Conservation (phyloP, 2,329 filamentous ascomycete genomes). For the Hypoxylon sp. region DNA sequence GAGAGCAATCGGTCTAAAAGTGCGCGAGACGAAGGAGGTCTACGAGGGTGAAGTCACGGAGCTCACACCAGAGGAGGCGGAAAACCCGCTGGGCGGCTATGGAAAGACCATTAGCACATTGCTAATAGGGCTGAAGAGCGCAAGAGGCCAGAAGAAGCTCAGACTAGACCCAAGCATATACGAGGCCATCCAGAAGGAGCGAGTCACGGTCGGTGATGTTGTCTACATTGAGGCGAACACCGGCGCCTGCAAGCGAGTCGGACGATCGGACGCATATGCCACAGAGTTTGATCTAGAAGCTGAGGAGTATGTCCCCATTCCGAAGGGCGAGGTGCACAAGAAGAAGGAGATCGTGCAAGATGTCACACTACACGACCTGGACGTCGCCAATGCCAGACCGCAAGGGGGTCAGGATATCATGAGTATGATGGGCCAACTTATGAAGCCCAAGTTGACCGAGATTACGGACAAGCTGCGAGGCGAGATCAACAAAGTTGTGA, state of each 20-base stretch:
- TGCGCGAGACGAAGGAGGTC: slow-evolving; percentile 98
- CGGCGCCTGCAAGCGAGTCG: slow-evolving; percentile 96
- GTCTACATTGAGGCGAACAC: slow-evolving; percentile 99
- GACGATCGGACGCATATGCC: slow-evolving; percentile 94
- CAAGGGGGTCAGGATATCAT: slow-evolving; percentile 99
- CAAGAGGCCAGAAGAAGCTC: slow-evolving; percentile 97
- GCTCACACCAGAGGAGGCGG: slow-evolving; percentile 95
- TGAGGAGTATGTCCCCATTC: slow-evolving; percentile 98
- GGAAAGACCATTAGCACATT: slow-evolving; percentile 97
- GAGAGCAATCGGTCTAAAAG: slow-evolving; percentile 93
- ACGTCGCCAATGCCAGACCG: slow-evolving; percentile 93
- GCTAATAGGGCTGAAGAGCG: slow-evolving; percentile 93
- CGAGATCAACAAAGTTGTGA: slow-evolving; percentile 99
- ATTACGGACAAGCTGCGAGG: slow-evolving; percentile 96
- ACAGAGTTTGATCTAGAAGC: slow-evolving; percentile 99
- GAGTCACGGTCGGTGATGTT: slow-evolving; percentile 94
- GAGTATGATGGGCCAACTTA: slow-evolving; percentile 99
- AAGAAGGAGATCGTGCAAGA: slow-evolving; percentile 99
- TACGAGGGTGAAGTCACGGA: slow-evolving; percentile 99
- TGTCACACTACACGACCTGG: slow-evolving; percentile 95
- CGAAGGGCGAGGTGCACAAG: slow-evolving; percentile 99
- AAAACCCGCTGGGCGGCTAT: slow-evolving; percentile 96
- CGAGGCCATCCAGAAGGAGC: slow-evolving; percentile 98
- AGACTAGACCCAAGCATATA: slow-evolving; percentile 98
- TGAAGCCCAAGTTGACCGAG: slow-evolving; percentile 99